Evolutionary conservation across 2,329 filamentous ascomycete species (phyloP), one percentile per base, ranked within the genome.

Genomic region (Juglanconis sp.): DNA sequence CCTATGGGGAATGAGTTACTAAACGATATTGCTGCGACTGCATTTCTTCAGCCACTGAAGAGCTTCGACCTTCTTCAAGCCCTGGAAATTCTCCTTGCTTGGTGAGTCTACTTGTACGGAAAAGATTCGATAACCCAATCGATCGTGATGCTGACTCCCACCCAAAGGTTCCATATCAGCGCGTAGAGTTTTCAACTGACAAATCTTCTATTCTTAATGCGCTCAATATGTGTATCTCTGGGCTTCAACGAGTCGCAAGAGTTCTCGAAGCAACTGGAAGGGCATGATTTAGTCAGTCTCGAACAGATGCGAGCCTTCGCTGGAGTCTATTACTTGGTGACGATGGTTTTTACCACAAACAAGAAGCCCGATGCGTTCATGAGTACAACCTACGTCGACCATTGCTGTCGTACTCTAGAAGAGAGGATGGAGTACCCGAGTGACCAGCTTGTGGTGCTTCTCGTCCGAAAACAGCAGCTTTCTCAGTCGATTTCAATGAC

Each of bases 281-380:
- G 70, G 17, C 64, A 67, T 15, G 59, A 59, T 3, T 64, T 68
- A 5, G 61, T 61, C 17, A 70, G 69, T 30, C 64, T 81, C 9
- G 78, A 82, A 58, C 68, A 75, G 50, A 75, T 81, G 69, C 72
- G 81, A 49, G 78, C 79, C 0, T 81, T 79, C 66, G 74, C 74
- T 0, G 80, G 79, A 2, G 78, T 77, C 4, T 83, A 81, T 60
- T 83, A 82, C 57, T 65, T 82, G 4, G 78, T 80, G 35, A 79
- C 79, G 6, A 65, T 79, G 79, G 63, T 68, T 8, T 73, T 71
- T 49, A 68, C 70, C 1, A 71, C 72, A 6, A 72, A 69, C 66
- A 82, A 82, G 64, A 74, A 77, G 17, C 74, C 76, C 0, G 80
- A 82, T 64, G 73, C 75, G 0, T 72, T 82, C 53, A 79, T 81